phyloP scores from a whole-genome alignment of 208 protist species.

The Leishmania aethiopica region DNA sequence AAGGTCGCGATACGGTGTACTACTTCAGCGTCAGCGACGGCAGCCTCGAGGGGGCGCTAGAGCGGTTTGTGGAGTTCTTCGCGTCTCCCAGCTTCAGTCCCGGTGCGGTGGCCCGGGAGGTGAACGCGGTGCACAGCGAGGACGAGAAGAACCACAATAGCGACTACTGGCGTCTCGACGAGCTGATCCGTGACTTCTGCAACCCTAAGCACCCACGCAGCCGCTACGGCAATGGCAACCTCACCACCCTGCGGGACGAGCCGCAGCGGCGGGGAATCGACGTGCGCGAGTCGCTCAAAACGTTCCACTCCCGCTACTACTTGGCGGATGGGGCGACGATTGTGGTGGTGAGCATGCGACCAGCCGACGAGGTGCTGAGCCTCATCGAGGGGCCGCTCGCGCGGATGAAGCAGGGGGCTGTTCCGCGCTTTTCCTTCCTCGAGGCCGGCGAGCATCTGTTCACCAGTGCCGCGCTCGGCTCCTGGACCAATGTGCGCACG shows the following conservation, averaged over 20 bases:
- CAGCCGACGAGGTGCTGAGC: slow-evolving; percentile 42
- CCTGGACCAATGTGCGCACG: slow-evolving; percentile 70
- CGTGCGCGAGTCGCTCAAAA: slow-evolving; percentile 60
- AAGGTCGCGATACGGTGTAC: slow-evolving; percentile 78
- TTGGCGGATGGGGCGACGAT: slow-evolving; percentile 24
- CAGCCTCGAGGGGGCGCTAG: slow-evolving; percentile 81
- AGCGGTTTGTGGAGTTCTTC: slow-evolving; percentile 95
- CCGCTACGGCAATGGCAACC: slow-evolving; percentile 91
- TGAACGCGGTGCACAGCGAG: slow-evolving; percentile 94
- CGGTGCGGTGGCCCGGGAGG: slow-evolving; percentile 78
- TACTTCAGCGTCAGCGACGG: slow-evolving; percentile 84
- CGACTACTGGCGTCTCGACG: slow-evolving; percentile 82
- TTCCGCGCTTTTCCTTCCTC: slow-evolving; percentile 35
- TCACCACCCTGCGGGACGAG: slow-evolving; percentile 73
- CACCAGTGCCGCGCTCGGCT: slow-evolving; percentile 8
- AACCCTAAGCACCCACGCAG: slow-evolving; percentile 67
- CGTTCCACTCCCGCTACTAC: slow-evolving; percentile 61
- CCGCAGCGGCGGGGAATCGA: slow-evolving; percentile 55
- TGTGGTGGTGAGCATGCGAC: slow-evolving; percentile 48
- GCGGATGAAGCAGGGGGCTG: slow-evolving; percentile 42
- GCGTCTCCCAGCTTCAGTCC: slow-evolving; percentile 87
- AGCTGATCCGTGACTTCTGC: slow-evolving; percentile 62
- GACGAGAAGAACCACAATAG: slow-evolving; percentile 91
- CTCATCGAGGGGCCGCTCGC: slow-evolving; percentile 49
- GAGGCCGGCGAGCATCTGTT: slow-evolving; percentile 32